Base-by-base conservation (phyloP, 1,139 yeast species). In the Sugiyamaella novakii region DNA sequence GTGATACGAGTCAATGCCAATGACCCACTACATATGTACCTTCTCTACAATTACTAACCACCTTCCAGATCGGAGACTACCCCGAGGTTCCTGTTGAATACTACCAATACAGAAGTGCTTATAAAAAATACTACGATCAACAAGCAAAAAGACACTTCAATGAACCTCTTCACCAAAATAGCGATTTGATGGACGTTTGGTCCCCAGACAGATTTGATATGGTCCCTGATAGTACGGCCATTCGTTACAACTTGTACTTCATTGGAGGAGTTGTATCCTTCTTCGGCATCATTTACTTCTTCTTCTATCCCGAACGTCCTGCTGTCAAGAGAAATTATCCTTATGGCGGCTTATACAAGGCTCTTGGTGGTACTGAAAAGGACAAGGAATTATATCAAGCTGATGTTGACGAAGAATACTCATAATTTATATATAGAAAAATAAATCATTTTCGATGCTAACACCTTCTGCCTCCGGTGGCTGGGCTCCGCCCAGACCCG, bases 181-280 rank as follows among this genome's bases (percentile, higher is more conserved):
- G 83, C 58, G 96, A 87, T 63, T 71, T 79, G 65, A 75, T 83
- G 63, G 92, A 87, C 65, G 78, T 86, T 75, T 87, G 95, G 95
- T 81, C 95, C 10, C 95, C 95, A 15, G 95, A 87, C 63, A 78
- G 82, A 63, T 82, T 75, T 66, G 81, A 81, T 60, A 67, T 73
- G 43, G 85, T 81, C 38, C 71, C 79, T 34, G 84, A 85, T 67
- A 66, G 70, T 51, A 75, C 80, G 36, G 95, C 95, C 2, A 67
- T 83, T 49, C 75, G 72, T 56, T 71, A 73, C 61, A 70, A 75
- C 51, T 56, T 65, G 31, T 69, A 76, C 30, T 84, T 84, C 68
- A 79, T 84, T 61, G 77, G 77, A 8, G 70, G 74, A 41, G 65
- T 86, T 48, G 74, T 77, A 45, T 77, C 77, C 1, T 77, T 84